These are phyloP conservation scores for Linum trigynum DNA, from an alignment of 345 rosid species.

Conservation along the genomic window DNA sequence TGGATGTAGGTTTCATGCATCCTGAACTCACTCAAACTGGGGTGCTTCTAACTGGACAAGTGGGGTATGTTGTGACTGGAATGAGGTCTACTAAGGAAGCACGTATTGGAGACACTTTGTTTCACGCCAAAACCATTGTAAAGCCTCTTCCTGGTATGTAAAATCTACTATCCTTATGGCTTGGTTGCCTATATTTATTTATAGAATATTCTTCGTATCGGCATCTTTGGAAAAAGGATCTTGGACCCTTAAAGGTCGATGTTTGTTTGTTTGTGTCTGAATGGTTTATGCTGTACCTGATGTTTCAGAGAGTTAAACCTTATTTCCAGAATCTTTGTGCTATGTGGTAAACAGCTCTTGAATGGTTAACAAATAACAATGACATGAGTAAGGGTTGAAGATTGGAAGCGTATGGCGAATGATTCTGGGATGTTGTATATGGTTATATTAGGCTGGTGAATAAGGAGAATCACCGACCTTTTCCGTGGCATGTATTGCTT, in stretches of 20 bases:
- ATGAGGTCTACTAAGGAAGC: slow-evolving; percentile 98
- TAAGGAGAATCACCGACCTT: background rate
- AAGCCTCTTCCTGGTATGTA: slow-evolving; percentile 79
- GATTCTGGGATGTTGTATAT: background rate
- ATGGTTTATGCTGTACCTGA: background rate
- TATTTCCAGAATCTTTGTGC: background rate
- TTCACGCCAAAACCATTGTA: slow-evolving; percentile 45
- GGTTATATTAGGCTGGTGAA: background rate
- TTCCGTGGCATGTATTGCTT: no score
- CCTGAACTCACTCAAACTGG: slow-evolving; percentile 94
- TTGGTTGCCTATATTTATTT: background rate
- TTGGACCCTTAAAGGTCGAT: background rate
- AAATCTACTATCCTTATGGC: background rate
- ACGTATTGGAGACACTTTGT: slow-evolving; percentile 81
- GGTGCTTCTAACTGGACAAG: slow-evolving; percentile 86
- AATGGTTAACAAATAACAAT: no score
- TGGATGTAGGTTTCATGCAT: slow-evolving; percentile 91
- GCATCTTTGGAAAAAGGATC: background rate
- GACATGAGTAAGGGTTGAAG: no score
- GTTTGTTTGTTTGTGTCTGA: background rate
- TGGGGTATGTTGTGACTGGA: slow-evolving; percentile 90
- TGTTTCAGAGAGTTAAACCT: background rate
- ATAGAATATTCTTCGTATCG: background rate
- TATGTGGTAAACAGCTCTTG: no score
- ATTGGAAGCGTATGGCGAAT: no score